These are phyloP conservation scores for Elymus sibiricus DNA, from an alignment of 176 grass and related monocot genomes.

Conservation along the genomic window DNA sequence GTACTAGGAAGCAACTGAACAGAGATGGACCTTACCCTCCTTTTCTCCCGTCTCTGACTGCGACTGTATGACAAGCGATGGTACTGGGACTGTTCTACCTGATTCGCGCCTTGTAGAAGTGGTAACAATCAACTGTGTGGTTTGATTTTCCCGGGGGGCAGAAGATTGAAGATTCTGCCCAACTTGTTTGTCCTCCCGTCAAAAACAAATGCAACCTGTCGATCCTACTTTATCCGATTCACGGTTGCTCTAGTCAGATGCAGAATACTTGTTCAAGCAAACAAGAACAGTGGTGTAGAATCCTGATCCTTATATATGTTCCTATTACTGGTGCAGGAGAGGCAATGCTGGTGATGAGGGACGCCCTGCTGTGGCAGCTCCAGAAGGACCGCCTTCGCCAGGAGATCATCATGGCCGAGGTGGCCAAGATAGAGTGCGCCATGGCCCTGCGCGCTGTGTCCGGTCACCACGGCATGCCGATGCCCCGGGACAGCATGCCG, in stretches of 20 bases:
- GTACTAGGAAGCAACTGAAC: neutral
- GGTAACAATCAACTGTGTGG: neutral
- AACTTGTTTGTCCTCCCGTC: neutral
- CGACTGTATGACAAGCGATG: neutral
- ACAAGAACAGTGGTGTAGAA: neutral
- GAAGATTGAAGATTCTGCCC: neutral
- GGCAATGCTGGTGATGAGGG: slow-evolving; percentile 25
- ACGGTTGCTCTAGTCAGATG: neutral
- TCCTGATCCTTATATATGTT: neutral
- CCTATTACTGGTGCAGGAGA: slow-evolving; percentile 1
- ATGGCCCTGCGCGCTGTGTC: slow-evolving; percentile 1
- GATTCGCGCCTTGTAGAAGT: neutral
- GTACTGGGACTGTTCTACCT: neutral
- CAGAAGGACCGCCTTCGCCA: slow-evolving; percentile 26
- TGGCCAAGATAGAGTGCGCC: slow-evolving; percentile 32
- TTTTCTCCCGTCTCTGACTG: neutral
- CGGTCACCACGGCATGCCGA: neutral
- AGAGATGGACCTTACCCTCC: neutral
- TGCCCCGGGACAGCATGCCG: neutral
- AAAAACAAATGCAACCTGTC: neutral
- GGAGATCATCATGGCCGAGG: slow-evolving; percentile 38
- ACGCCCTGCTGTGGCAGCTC: slow-evolving; percentile 38
- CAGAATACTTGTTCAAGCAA: neutral
- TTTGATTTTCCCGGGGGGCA: neutral
- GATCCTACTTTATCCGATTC: neutral